Evolutionary conservation across 208 protist species (phyloP).

Genomic region (Leptomonas pyrrhocoris): DNA sequence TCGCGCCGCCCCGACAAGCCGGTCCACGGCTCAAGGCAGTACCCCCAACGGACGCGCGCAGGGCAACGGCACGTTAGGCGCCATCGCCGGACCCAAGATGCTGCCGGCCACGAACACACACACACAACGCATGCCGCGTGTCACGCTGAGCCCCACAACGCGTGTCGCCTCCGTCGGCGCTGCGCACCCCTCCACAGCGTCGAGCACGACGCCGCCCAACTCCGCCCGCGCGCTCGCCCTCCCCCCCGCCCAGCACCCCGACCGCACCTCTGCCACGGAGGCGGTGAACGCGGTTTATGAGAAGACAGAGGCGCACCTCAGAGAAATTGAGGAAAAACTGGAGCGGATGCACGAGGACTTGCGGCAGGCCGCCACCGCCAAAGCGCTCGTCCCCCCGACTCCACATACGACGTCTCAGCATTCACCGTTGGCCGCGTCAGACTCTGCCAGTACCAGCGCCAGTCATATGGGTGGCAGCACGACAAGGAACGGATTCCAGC

Average conservation of each 20-base stretch:
- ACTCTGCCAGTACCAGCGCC: background rate
- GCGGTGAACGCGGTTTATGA: conserved; percentile 31
- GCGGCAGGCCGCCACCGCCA: conserved; percentile 12
- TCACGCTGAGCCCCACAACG: conserved; percentile 29
- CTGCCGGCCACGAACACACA: background rate
- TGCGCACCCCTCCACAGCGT: background rate
- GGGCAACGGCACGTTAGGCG: background rate
- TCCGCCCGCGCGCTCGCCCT: background rate
- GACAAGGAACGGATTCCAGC: conserved; percentile 1
- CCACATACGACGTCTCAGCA: too few relatives aligned
- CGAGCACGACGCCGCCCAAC: background rate
- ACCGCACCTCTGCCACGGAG: conserved; percentile 11
- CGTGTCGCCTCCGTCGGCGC: conserved; percentile 16
- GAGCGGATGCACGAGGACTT: conserved; percentile 61
- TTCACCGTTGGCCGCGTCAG: background rate
- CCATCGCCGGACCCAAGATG: conserved; percentile 1
- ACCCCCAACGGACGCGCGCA: background rate
- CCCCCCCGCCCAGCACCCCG: background rate
- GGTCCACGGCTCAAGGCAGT: background rate
- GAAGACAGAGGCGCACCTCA: conserved; percentile 46
- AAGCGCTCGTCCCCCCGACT: background rate
- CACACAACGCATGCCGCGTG: conserved; percentile 20
- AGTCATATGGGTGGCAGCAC: background rate
- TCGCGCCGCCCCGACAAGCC: background rate
- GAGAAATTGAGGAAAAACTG: conserved; percentile 54